Conservation (phyloP, 2,329 filamentous ascomycete genomes). For the Verruconis gallopava region DNA sequence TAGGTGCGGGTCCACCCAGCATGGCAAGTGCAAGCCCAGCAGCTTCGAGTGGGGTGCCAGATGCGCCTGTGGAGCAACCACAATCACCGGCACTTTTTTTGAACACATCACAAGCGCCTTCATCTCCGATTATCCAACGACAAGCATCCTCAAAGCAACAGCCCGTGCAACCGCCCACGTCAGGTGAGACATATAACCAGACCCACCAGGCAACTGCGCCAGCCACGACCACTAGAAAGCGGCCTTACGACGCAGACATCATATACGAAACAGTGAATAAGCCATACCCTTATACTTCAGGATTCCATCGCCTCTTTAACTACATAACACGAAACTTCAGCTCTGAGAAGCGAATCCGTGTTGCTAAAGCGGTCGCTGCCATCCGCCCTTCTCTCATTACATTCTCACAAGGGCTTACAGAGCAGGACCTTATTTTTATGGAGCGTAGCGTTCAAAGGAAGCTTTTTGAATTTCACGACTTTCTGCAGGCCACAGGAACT, state of each 20-base stretch:
- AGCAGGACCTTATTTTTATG: slow-evolving; percentile 89
- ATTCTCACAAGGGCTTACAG: slow-evolving; percentile 76
- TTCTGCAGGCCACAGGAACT: slow-evolving; percentile 73
- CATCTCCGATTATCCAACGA: neutral
- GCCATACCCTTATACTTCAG: slow-evolving; percentile 80
- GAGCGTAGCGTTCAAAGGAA: slow-evolving; percentile 94
- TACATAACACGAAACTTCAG: slow-evolving; percentile 70
- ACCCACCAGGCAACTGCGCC: neutral
- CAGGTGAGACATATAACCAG: neutral
- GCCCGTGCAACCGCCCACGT: slow-evolving; percentile 6
- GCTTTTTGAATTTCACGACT: slow-evolving; percentile 84
- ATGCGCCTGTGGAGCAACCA: slow-evolving; percentile 29
- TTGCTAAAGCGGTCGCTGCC: slow-evolving; percentile 75
- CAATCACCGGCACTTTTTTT: slow-evolving; percentile 6
- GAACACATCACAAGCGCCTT: neutral
- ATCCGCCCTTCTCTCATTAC: slow-evolving; percentile 90
- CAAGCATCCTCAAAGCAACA: slow-evolving; percentile 13
- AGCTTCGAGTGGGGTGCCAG: slow-evolving; percentile 38
- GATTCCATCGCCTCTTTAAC: slow-evolving; percentile 78
- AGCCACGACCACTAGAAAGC: slow-evolving; percentile 23
- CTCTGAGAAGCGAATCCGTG: slow-evolving; percentile 61
- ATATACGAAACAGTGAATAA: slow-evolving; percentile 85
- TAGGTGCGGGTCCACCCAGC: slow-evolving; percentile 43
- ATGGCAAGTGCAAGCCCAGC: slow-evolving; percentile 46
- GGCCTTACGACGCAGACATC: slow-evolving; percentile 58